phyloP scores from a whole-genome alignment of 345 rosid species.

The Trapa bicornis region DNA sequence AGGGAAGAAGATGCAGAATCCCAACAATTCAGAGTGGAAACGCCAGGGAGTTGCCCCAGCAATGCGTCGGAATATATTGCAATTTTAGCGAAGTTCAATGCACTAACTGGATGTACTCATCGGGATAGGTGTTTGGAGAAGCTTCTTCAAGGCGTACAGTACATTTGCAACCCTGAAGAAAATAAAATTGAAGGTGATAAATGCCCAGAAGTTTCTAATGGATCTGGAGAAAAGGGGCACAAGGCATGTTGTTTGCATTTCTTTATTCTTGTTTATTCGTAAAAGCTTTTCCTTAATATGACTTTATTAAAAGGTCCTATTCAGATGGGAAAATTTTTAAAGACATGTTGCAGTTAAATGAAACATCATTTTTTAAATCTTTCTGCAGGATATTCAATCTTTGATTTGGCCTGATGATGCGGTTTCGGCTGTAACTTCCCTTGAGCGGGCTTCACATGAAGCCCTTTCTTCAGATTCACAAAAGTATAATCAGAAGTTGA shows the following conservation, averaged over 20 bases:
- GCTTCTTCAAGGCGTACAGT: slow-evolving; percentile 71
- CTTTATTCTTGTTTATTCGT: neutral
- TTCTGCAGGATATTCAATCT: slow-evolving; percentile 32
- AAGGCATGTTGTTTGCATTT: slow-evolving; percentile 23
- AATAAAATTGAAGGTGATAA: slow-evolving; percentile 23
- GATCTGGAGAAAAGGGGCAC: slow-evolving; percentile 30
- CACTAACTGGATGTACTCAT: slow-evolving; percentile 55
- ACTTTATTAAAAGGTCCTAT: neutral
- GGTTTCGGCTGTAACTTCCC: slow-evolving; percentile 58
- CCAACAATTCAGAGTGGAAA: slow-evolving; percentile 40
- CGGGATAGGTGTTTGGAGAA: slow-evolving; percentile 86
- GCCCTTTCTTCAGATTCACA: slow-evolving; percentile 61
- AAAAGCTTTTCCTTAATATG: neutral
- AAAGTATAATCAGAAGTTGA: slow-evolving; percentile 82
- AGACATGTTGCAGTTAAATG: neutral
- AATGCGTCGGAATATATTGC: slow-evolving; percentile 38
- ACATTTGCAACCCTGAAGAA: slow-evolving; percentile 41
- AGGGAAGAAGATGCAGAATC: slow-evolving; percentile 48
- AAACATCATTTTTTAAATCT: slow-evolving; percentile 1
- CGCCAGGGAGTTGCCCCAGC: slow-evolving; percentile 74
- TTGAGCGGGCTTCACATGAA: slow-evolving; percentile 75
- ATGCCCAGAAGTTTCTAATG: slow-evolving; percentile 21
- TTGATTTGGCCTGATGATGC: slow-evolving; percentile 90
- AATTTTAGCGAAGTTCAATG: slow-evolving; percentile 47
- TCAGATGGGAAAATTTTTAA: neutral